phyloP scores from a whole-genome alignment of 331 rosid genomes.

The Malus hybrid region DNA sequence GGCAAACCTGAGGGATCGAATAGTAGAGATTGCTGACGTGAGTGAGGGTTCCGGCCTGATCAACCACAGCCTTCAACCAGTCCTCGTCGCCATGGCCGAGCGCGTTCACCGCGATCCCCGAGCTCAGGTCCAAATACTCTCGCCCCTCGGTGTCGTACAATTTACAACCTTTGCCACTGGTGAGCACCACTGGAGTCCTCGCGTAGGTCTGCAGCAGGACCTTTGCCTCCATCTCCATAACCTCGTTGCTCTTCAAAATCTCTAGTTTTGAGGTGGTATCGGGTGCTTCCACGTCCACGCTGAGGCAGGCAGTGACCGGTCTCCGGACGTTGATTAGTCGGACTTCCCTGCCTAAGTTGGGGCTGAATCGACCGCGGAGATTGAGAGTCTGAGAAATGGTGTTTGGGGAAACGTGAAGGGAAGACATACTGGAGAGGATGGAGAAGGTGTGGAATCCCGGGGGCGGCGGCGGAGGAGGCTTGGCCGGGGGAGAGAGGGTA shows the following conservation, averaged over 20 bases:
- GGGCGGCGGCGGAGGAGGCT: neutral
- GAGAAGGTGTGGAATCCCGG: neutral
- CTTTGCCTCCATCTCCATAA: conserved; percentile 58
- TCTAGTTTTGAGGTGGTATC: neutral
- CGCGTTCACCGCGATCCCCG: conserved; percentile 80
- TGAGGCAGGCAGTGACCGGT: conserved; percentile 22
- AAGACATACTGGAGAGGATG: conserved; percentile 16
- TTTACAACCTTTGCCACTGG: conserved; percentile 57
- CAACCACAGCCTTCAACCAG: conserved; percentile 58
- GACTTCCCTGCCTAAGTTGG: neutral
- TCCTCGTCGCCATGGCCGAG: conserved; percentile 75
- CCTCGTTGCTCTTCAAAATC: conserved; percentile 31
- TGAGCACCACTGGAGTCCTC: conserved; percentile 52
- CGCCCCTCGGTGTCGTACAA: conserved; percentile 56
- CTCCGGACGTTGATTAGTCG: conserved; percentile 2
- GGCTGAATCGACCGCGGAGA: conserved; percentile 1
- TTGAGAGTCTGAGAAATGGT: conserved; percentile 13
- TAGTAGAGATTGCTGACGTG: conserved; percentile 79
- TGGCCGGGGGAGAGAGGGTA: neutral
- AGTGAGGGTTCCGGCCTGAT: conserved; percentile 58
- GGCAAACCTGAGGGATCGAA: conserved; percentile 68
- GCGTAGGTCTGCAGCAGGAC: conserved; percentile 63
- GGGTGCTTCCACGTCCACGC: conserved; percentile 19
- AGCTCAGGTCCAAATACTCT: conserved; percentile 59
- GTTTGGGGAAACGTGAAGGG: conserved; percentile 11